Conservation (phyloP, 768 basidiomycete genomes). For the Hericium rajendrae region DNA sequence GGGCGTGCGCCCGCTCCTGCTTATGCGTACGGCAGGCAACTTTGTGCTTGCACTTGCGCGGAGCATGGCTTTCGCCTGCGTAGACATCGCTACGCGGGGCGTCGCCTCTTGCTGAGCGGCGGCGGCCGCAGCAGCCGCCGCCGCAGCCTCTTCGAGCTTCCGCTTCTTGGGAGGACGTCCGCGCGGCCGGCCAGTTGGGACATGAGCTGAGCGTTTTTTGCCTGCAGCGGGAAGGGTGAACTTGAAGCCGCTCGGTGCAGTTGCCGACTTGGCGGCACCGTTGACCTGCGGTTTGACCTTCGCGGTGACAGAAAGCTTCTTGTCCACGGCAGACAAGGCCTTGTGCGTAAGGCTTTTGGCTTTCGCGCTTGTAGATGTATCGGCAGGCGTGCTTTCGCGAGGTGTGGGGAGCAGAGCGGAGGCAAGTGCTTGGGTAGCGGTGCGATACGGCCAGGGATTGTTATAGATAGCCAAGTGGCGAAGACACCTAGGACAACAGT, state of each 20-base stretch:
- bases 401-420: constrained; percentile 35
- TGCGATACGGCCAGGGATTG: constrained; percentile 59
- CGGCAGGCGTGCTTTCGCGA: constrained; percentile 27
- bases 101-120: too few species aligned
- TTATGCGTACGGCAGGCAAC: not conserved
- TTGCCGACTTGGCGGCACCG: not conserved
- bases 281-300: not conserved
- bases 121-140: not conserved
- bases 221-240: not conserved
- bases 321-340: constrained; percentile 39
- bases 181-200: constrained; percentile 14
- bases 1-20: constrained; percentile 23
- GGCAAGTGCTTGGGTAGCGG: constrained; percentile 31
- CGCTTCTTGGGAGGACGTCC: not conserved
- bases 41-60: too few species aligned
- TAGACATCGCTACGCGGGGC: too few species aligned
- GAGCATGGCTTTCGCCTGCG: too few species aligned
- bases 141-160: not conserved
- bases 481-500: constrained; percentile 44
- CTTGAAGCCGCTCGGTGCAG: not conserved
- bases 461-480: constrained; percentile 75
- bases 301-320: constrained; percentile 30
- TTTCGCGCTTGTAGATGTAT: constrained; percentile 24
- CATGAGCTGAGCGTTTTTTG: constrained; percentile 1
- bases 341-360: constrained; percentile 37